Evolutionary conservation across 495 filamentous ascomycete species (phyloP).

Genomic region (Penicillium pulvis): DNA sequence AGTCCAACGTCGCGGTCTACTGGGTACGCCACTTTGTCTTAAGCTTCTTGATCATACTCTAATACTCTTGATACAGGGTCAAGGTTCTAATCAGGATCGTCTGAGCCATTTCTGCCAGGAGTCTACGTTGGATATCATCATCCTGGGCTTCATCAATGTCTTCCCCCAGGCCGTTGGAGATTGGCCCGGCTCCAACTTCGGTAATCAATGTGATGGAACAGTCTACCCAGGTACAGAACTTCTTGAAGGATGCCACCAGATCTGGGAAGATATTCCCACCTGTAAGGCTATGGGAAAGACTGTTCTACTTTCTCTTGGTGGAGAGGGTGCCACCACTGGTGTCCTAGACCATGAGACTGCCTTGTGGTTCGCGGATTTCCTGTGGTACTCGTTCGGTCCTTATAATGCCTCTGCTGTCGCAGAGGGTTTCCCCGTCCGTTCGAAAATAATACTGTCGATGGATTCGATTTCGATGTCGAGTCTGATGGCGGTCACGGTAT

Average conservation of each 20-base stretch:
- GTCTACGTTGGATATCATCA: constrained; percentile 64
- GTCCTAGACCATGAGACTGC: constrained; percentile 37
- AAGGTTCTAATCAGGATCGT: constrained; percentile 46
- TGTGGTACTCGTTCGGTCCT: constrained; percentile 68
- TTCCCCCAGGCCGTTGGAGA: constrained; percentile 59
- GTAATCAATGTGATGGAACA: constrained; percentile 61
- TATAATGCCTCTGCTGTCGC: constrained; percentile 9
- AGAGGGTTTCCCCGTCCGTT: constrained; percentile 58
- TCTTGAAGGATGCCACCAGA: constrained; percentile 54
- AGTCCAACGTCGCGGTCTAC: constrained; percentile 66
- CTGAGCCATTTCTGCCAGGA: constrained; percentile 61
- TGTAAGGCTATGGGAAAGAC: constrained; percentile 70
- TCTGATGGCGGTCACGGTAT: constrained; percentile 46
- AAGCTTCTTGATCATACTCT: constrained; percentile 13
- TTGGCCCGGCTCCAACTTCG: constrained; percentile 65
- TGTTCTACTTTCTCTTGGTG: constrained; percentile 67
- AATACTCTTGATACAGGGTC: constrained; percentile 43
- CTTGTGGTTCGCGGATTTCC: constrained; percentile 56
- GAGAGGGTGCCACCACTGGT: constrained; percentile 45
- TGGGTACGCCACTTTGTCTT: constrained; percentile 46
- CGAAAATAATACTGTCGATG: constrained; percentile 61
- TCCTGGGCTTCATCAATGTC: constrained; percentile 63
- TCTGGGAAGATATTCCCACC: constrained; percentile 59
- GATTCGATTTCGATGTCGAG: constrained; percentile 74
- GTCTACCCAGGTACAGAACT: constrained; percentile 41